A percentile compares a stretch with the other conserved stretches of the same genome.
Conservation (phyloP, 148 eudicot species). For the Dysphania ambrosioides region DNA sequence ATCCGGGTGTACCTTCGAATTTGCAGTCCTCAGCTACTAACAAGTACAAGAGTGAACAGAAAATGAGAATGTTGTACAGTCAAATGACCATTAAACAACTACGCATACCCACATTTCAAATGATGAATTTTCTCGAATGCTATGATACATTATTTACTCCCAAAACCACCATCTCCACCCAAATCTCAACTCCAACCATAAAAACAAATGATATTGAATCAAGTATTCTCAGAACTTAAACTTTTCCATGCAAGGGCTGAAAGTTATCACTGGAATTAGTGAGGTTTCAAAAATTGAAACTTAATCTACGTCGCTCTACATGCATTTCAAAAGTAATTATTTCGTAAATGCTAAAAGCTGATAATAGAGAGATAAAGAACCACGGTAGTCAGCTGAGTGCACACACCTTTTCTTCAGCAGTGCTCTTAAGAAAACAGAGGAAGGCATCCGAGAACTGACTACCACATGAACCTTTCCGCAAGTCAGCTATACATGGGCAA, state of each 20-base stretch:
- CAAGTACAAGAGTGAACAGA: not conserved
- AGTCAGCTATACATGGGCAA: constrained; percentile 86
- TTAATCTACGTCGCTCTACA: not conserved
- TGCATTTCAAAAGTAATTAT: not conserved
- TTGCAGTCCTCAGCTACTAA: not conserved
- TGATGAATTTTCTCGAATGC: too few species aligned
- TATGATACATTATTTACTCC: not conserved
- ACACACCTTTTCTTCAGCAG: constrained; percentile 73
- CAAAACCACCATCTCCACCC: not conserved
- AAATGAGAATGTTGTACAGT: not conserved
- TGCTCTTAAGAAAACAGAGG: constrained; percentile 85
- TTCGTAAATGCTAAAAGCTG: not conserved
- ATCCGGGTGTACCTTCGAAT: too few species aligned
- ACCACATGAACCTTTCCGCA: constrained; percentile 76
- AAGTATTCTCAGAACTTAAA: not conserved
- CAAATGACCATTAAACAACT: not conserved
- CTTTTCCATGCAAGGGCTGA: not conserved
- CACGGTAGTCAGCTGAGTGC: not conserved
- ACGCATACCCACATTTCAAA: not conserved
- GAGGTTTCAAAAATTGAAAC: not conserved
- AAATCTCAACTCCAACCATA: not conserved
- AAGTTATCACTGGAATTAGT: not conserved
- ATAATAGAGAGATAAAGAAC: not conserved
- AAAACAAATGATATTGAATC: not conserved
- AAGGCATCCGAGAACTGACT: constrained; percentile 84